Percentiles rank a stretch among this genome's conserved stretches.
Evolutionary conservation across 352 stramenopile genomes (phyloP).

Genomic region (Phytopythium aichiense): DNA sequence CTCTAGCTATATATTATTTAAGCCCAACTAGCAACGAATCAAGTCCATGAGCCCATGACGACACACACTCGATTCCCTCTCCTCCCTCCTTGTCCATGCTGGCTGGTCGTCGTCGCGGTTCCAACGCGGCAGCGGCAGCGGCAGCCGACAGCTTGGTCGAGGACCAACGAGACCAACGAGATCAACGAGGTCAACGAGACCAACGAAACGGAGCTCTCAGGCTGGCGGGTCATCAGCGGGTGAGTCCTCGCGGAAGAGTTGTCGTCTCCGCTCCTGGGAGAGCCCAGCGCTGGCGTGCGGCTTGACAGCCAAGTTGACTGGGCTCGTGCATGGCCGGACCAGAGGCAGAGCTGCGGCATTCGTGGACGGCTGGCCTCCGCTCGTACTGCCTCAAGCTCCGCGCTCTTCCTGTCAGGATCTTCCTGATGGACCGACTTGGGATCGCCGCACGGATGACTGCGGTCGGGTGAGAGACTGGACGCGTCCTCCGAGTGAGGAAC

Average conservation of each 20-base stretch:
- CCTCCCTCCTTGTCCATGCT: neutral
- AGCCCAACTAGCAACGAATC: neutral
- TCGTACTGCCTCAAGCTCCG: no score
- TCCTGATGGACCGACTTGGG: no score
- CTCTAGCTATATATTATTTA: neutral
- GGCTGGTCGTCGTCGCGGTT: neutral
- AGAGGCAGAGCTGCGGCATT: neutral
- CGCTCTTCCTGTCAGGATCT: neutral
- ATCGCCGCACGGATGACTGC: neutral
- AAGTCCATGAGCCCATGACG: neutral
- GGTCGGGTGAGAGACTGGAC: neutral
- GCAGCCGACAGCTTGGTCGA: no score
- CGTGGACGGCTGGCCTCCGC: neutral
- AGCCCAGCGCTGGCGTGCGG: no score
- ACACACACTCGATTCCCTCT: neutral
- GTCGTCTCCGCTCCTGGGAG: neutral
- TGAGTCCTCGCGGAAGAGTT: neutral
- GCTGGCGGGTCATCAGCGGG: neutral
- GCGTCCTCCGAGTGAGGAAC: neutral
- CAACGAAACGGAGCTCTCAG: neutral
- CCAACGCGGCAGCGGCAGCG: no score
- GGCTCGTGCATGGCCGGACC: neutral
- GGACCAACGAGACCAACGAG: neutral
- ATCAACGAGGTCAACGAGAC: neutral
- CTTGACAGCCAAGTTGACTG: no score